A percentile compares a stretch with the other conserved stretches of the same genome.
Evolutionary conservation across 768 basidiomycete species (phyloP).

Genomic region (Xerocomellus amylosporus): DNA sequence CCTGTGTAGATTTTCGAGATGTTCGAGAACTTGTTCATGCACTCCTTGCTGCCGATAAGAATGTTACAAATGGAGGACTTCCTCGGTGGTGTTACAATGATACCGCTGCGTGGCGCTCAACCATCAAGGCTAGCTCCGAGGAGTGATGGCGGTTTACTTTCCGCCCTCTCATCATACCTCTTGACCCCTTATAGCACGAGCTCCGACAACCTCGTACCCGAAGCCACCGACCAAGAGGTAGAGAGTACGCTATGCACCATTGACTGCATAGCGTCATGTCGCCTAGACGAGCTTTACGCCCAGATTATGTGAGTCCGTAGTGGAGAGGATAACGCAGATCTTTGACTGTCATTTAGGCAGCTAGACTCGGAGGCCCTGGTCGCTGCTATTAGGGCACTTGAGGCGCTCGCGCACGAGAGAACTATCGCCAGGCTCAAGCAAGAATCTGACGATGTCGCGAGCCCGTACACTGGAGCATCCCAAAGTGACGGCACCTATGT

Average conservation of each 20-base stretch:
- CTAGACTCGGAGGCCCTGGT: slow-evolving; percentile 77
- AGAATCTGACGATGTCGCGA: slow-evolving; percentile 56
- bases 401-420: slow-evolving; percentile 86
- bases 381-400: slow-evolving; percentile 81
- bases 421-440: slow-evolving; percentile 77
- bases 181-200: slow-evolving; percentile 88
- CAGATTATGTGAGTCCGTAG: slow-evolving; percentile 78
- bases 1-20: slow-evolving; percentile 86
- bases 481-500: slow-evolving; percentile 48
- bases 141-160: slow-evolving; percentile 88
- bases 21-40: slow-evolving; percentile 93
- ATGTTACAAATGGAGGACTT: slow-evolving; percentile 99
- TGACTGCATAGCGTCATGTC: slow-evolving; percentile 92
- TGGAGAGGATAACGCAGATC: background rate
- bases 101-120: slow-evolving; percentile 79
- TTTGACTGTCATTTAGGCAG: slow-evolving; percentile 48
- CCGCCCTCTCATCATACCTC: slow-evolving; percentile 91
- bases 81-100: slow-evolving; percentile 89
- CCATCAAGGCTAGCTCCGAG: slow-evolving; percentile 59
- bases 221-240: slow-evolving; percentile 87
- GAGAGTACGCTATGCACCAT: slow-evolving; percentile 94
- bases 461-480: slow-evolving; percentile 32
- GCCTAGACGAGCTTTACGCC: slow-evolving; percentile 89
- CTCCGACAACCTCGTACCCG: slow-evolving; percentile 73
- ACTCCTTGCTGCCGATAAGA: slow-evolving; percentile 83